Base-by-base conservation (phyloP, 805 yeast species). In the Clavispora carvajalis region DNA sequence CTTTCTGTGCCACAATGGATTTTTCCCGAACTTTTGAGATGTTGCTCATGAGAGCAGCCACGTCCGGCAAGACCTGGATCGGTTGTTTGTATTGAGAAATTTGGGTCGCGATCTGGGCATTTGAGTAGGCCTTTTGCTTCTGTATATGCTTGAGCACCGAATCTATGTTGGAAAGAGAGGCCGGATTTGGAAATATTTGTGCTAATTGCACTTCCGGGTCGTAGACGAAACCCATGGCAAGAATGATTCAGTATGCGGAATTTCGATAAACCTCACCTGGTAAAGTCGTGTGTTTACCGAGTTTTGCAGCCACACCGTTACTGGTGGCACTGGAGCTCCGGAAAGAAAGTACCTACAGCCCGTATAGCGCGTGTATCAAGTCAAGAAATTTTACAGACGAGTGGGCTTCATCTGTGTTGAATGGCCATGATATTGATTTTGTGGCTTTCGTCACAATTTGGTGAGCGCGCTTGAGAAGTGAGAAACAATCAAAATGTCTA, bases 1-100 rank as follows among this genome's bases (percentile, higher is more conserved):
- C 72, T 4, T 60, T 45, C 44, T 83, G 88, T 0, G 95, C 84
- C 5, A 62, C 51, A 7, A 54, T 51, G 0, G 90, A 78, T 34
- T 75, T 61, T 6, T 49, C 39, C 46, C 76, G 72, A 34, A 82
- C 74, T 7, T 62, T 61, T 15, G 65, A 59, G 39, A 81, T 75
- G 35, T 75, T 69, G 0, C 55, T 43, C 13, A 78, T 61, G 28
- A 82, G 59, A 5, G 52, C 45, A 2, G 55, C 52, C 35, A 79
- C 60, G 35, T 77, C 70, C 30, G 42, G 44, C 40, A 39, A 56
- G 48, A 44, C 58, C 39, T 19, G 57, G 44, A 51, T 44, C 2
- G 51, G 22, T 44, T 51, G 45, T 24, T 64, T 59, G 43, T 69
- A 71, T 18, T 62, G 47, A 18, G 51, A 41, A n/a, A 71, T 62